These are phyloP conservation scores for Penicillium psychrosexuale DNA, from an alignment of 2,329 filamentous ascomycete species.

Conservation along the genomic window DNA sequence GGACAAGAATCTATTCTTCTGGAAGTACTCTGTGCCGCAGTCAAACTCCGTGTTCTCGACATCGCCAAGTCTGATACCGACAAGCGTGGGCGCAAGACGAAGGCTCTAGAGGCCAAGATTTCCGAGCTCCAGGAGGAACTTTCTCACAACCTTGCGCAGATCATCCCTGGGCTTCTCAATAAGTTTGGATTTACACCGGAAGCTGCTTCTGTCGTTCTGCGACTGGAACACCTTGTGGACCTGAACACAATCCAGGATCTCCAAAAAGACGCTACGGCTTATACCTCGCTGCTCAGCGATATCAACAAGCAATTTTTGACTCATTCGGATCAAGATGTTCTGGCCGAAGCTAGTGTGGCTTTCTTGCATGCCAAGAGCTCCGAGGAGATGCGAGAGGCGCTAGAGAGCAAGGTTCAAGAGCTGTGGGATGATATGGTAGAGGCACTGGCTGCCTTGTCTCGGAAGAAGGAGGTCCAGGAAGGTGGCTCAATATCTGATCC, in stretches of 20 bases:
- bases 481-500: slow-evolving; percentile 66
- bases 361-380: slow-evolving; percentile 81
- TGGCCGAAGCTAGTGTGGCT: slow-evolving; percentile 77
- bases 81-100: slow-evolving; percentile 56
- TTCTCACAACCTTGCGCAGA: slow-evolving; percentile 69
- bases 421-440: slow-evolving; percentile 84
- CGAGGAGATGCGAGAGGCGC: slow-evolving; percentile 82
- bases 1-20: slow-evolving; percentile 81
- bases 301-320: slow-evolving; percentile 90
- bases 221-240: slow-evolving; percentile 81
- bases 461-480: slow-evolving; percentile 66
- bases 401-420: slow-evolving; percentile 72
- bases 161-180: slow-evolving; percentile 81
- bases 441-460: slow-evolving; percentile 67
- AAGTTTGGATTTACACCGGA: slow-evolving; percentile 90
- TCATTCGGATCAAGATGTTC: slow-evolving; percentile 82
- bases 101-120: slow-evolving; percentile 59
- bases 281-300: slow-evolving; percentile 78
- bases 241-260: slow-evolving; percentile 85
- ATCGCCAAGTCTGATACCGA: slow-evolving; percentile 60
- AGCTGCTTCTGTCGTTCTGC: slow-evolving; percentile 79
- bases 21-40: slow-evolving; percentile 79
- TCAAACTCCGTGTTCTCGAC: slow-evolving; percentile 69
- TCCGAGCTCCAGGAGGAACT: slow-evolving; percentile 72
- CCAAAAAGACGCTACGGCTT: slow-evolving; percentile 77